Evolutionary conservation across 2,329 filamentous ascomycete genomes (phyloP).

Genomic region (Seiridium cupressi): DNA sequence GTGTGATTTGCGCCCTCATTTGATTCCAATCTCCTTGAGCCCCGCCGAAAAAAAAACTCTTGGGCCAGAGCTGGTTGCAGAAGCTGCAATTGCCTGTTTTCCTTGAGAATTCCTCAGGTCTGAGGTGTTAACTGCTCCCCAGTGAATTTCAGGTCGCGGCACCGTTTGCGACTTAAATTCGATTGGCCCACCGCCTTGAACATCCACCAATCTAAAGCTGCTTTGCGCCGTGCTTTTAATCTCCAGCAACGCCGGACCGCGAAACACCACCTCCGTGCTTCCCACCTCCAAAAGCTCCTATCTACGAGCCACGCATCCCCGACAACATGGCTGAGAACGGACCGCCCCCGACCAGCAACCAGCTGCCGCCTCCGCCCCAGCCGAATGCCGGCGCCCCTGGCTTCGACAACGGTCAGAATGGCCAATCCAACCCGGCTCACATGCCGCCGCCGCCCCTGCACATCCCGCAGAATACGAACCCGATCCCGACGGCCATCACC

Average conservation of each 20-base stretch:
- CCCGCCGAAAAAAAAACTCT: neutral
- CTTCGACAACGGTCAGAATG: slow-evolving; percentile 74
- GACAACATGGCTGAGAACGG: slow-evolving; percentile 75
- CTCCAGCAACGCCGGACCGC: neutral
- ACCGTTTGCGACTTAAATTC: slow-evolving; percentile 3
- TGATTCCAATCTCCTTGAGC: neutral
- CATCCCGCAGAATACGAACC: slow-evolving; percentile 95
- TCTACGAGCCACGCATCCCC: slow-evolving; percentile 13
- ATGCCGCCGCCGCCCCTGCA: slow-evolving; percentile 90
- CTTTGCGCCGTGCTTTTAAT: slow-evolving; percentile 4
- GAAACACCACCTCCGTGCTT: neutral
- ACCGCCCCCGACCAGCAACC: slow-evolving; percentile 58
- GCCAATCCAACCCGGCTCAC: slow-evolving; percentile 67
- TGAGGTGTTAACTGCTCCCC: neutral
- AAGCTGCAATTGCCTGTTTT: slow-evolving; percentile 4
- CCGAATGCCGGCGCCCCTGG: slow-evolving; percentile 69
- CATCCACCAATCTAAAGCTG: neutral
- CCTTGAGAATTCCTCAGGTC: neutral
- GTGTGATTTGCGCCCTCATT: neutral
- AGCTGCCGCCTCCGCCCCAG: slow-evolving; percentile 70
- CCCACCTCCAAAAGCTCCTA: neutral
- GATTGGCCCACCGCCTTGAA: slow-evolving; percentile 1
- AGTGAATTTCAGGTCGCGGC: neutral
- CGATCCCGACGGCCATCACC: slow-evolving; percentile 88
- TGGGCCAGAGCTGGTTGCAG: neutral